Evolutionary conservation across 768 basidiomycete genomes (phyloP).

Genomic region (Boletus rubroflammeus): DNA sequence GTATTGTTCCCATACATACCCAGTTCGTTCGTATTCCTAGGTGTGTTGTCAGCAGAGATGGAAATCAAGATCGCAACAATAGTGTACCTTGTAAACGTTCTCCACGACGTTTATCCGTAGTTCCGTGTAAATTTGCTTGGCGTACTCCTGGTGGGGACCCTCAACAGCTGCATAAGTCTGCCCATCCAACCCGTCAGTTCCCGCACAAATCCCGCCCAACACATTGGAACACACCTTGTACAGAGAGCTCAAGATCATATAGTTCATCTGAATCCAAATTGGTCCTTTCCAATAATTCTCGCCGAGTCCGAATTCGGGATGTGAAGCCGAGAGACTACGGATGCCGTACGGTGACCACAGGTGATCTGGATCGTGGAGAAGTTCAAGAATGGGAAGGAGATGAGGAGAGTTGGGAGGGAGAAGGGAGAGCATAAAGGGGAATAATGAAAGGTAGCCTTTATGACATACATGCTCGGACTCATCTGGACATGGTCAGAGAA

Average conservation of each 20-base stretch:
- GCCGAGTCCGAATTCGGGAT: conserved; percentile 85
- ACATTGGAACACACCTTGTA: conserved; percentile 51
- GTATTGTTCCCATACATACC: conserved; percentile 98
- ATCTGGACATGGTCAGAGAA: conserved; percentile 44
- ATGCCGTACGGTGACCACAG: conserved; percentile 92
- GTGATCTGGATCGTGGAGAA: conserved; percentile 75
- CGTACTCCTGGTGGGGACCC: conserved; percentile 78
- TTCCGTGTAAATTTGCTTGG: conserved; percentile 74
- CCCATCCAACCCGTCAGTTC: conserved; percentile 4
- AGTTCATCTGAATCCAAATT: conserved; percentile 98
- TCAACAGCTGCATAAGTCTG: conserved; percentile 74
- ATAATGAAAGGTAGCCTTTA: conserved; percentile 89
- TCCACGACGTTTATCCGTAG: conserved; percentile 79
- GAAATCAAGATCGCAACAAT: background rate
- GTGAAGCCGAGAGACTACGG: conserved; percentile 81
- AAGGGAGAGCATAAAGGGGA: conserved; percentile 85
- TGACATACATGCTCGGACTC: conserved; percentile 91
- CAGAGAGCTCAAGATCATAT: conserved; percentile 75
- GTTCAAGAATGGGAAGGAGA: conserved; percentile 75
- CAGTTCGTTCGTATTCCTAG: conserved; percentile 88
- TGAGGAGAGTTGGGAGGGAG: conserved; percentile 75
- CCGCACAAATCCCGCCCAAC: background rate
- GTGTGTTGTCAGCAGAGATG: conserved; percentile 4
- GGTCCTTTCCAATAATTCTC: conserved; percentile 99
- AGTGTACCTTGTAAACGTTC: conserved; percentile 67